Conservation (phyloP, 768 basidiomycete species). For the Lyophyllum semitale region DNA sequence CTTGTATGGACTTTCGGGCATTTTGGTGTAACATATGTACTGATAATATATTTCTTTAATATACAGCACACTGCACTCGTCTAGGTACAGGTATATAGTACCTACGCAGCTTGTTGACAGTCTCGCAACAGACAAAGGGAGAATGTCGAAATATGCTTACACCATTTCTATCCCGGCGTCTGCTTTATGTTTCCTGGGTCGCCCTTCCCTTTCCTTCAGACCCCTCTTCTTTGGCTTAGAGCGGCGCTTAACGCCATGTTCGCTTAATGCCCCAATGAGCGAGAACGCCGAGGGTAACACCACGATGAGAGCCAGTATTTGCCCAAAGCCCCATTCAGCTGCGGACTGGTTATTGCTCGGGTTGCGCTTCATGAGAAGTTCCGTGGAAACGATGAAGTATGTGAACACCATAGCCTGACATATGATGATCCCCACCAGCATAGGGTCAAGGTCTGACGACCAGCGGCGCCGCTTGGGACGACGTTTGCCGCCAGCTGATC, state of each 20-base stretch:
- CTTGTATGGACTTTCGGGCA: slow-evolving; percentile 1
- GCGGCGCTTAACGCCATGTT: slow-evolving; percentile 31
- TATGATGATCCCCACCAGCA: slow-evolving; percentile 41
- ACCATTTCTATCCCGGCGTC: not conserved
- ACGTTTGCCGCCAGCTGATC: slow-evolving; percentile 13
- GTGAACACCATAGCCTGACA: slow-evolving; percentile 37
- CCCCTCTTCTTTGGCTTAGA: slow-evolving; percentile 24
- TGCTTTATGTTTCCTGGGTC: not conserved
- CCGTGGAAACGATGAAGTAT: slow-evolving; percentile 42
- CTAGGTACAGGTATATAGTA: not conserved
- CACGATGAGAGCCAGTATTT: slow-evolving; percentile 43
- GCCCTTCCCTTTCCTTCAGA: not conserved
- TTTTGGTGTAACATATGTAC: not conserved
- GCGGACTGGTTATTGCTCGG: slow-evolving; percentile 21
- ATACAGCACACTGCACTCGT: not conserved
- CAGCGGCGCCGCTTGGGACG: slow-evolving; percentile 34
- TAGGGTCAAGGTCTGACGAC: slow-evolving; percentile 37
- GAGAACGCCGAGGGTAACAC: slow-evolving; percentile 40
- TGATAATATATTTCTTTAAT: not conserved
- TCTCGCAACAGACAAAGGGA: not conserved
- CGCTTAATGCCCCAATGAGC: slow-evolving; percentile 29
- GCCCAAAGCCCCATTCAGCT: slow-evolving; percentile 40
- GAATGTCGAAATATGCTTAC: not conserved
- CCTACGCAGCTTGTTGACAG: not conserved
- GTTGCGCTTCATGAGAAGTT: slow-evolving; percentile 35